A percentile compares a stretch with the other conserved stretches of the same genome.
Conservation (phyloP, 345 rosid genomes). For the Eucalyptus virginea region DNA sequence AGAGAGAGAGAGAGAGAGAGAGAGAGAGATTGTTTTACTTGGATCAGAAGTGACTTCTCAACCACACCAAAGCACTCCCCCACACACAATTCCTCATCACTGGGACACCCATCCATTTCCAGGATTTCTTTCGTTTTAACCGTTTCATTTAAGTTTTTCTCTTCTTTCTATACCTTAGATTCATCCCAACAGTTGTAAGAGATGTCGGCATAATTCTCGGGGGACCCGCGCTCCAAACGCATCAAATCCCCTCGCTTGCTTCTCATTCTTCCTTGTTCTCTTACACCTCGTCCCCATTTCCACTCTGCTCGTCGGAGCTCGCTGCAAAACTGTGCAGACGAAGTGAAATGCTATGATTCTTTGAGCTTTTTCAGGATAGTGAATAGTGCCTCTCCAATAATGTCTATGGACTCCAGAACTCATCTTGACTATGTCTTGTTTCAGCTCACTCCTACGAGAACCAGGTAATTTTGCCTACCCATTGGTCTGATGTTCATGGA, state of each 20-base stretch:
- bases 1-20: background rate
- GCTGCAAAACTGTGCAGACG: background rate
- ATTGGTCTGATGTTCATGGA: background rate
- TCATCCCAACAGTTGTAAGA: background rate
- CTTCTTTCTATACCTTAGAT: background rate
- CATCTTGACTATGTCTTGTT: constrained; percentile 81
- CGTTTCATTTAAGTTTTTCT: background rate
- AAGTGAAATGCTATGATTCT: background rate
- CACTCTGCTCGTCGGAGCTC: background rate
- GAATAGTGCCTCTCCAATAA: background rate
- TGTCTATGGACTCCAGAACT: constrained; percentile 65
- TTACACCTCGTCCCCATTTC: background rate
- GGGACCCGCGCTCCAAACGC: background rate
- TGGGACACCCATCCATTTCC: background rate
- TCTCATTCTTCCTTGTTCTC: background rate
- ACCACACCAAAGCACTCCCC: background rate
- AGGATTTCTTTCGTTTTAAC: background rate
- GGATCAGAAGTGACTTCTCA: constrained; percentile 9
- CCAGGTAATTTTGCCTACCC: constrained; percentile 41
- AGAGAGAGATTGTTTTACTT: background rate
- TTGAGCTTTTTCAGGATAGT: background rate
- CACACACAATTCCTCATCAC: background rate
- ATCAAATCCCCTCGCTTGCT: background rate
- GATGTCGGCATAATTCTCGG: background rate
- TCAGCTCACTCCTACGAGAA: constrained; percentile 96